These are phyloP conservation scores for Penicillium sp. DNA, from an alignment of 2,329 filamentous ascomycete species.

Conservation along the genomic window DNA sequence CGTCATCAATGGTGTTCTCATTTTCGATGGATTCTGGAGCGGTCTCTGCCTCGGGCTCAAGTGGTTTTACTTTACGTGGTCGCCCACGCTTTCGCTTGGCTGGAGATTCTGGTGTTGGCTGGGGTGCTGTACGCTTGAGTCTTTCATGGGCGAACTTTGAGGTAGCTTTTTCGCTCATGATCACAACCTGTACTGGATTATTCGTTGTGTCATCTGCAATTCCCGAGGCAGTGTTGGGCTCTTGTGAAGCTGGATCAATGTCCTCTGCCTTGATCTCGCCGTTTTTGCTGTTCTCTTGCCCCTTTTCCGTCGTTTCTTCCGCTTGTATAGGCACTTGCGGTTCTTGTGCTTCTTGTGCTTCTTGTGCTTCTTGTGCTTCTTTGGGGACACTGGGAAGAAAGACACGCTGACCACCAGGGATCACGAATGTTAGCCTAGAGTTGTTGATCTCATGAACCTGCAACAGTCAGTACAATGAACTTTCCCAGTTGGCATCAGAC, in stretches of 20 bases:
- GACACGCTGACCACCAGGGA: slow-evolving; percentile 40
- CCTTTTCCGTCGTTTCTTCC: background rate
- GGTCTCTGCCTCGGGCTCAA: background rate
- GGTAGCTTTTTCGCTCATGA: slow-evolving; percentile 8
- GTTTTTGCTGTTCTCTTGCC: background rate
- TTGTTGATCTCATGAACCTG: slow-evolving; percentile 37
- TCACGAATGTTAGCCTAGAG: slow-evolving; percentile 34
- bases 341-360: background rate
- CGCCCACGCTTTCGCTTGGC: slow-evolving; percentile 18
- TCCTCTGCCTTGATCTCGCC: background rate
- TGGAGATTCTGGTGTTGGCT: slow-evolving; percentile 14
- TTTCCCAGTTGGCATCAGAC: background rate
- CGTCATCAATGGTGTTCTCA: background rate
- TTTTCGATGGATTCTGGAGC: background rate
- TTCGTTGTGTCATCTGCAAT: background rate
- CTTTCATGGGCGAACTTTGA: background rate
- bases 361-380: background rate
- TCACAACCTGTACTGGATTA: slow-evolving; percentile 16
- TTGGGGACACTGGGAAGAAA: slow-evolving; percentile 23
- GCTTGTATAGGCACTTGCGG: background rate
- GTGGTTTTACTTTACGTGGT: slow-evolving; percentile 3
- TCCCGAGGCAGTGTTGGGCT: background rate
- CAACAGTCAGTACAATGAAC: slow-evolving; percentile 9
- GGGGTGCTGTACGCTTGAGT: slow-evolving; percentile 14
- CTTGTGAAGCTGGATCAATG: background rate